Base-by-base conservation (phyloP, 192 early-diverging fungal genomes). In the Coemansia sp. region DNA sequence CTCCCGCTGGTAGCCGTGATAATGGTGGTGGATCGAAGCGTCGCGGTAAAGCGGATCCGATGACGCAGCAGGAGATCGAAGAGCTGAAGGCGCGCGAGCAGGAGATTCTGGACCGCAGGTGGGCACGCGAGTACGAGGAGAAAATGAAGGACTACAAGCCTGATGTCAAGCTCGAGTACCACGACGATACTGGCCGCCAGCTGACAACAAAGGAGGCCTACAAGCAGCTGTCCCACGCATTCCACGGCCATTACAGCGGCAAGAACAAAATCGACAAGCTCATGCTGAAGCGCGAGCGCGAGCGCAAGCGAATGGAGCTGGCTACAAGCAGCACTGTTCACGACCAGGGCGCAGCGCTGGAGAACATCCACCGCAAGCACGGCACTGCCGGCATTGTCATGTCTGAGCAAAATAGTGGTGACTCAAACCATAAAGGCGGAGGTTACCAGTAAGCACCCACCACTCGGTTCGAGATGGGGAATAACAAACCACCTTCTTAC, bases 181-280 rank as follows among this genome's bases (percentile, higher is more conserved):
- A 87, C n/a, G 95, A 98, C 72, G 92, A 92, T 47, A 84, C 83
- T 31, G 96, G 96, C 9, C 83, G 89, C 57, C 70, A 84, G 30
- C 67, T 98, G 70, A 87, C 82, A 15, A 84, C 87, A 29, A 96
- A 96, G 70, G 94, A 98, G 67, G 96, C 96, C 0, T 98, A 92
- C 75, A 85, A 90, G 60, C 86, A 87, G 59, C 71, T 94, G 30
- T 94, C 93, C 36, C 95, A 98, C 48, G 93, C 91, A 50, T 98
- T 98, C 85, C 96, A 98, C 67, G 96, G 96, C 15, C 92, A 93
- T 57, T 84, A 86, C 7, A 90, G 89, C 34, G 96, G 96, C 33
- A 97, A 96, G 67, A 86, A 86, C 72, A 98, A 98, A 84, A 94
- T 90, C 7, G 96, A 98, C 61, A 94, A 93, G 76, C 67, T 89